Evolutionary conservation across 2,329 filamentous ascomycete species (phyloP), one percentile per base, ranked within the genome.

Genomic region (Colletotrichum agaves): DNA sequence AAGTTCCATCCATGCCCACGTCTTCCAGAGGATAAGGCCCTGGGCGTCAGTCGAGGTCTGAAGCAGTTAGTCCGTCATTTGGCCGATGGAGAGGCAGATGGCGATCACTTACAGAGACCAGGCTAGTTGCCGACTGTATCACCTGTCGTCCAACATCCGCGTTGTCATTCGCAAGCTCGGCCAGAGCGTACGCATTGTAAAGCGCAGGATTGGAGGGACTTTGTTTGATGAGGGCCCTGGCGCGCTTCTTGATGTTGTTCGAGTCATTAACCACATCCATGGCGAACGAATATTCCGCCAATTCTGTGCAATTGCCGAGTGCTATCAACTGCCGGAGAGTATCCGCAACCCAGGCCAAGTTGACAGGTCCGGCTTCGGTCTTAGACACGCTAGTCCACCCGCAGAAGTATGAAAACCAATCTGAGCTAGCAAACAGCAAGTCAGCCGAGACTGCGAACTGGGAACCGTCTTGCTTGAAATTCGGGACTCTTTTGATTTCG

Each of bases 151-250:
- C 90, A 52, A 88, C 81, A 0, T 87, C 82, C 1, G 75, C 71
- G 23, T 91, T 90, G 0, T 84, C 87, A 33, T 84, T 85, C 1
- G 82, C 81, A 71, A 80, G 84, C 77, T 97, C 93, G 3, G 93
- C 87, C 13, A 93, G 79, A 0, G 91, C 93, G 74, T 95, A 97
- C 0, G 90, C 88, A 71, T 93, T 91, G 78, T 97, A 98, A 0
- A 98, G 81, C 13, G 83, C 81, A 3, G 92, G 76, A 72, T 88
- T 91, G 1, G 87, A 83, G 0, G 89, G 83, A 62, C 88, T 86
- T 53, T 84, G 84, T 74, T 92, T 95, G n/a, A 98, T 78, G 0
- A 97, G 80, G 6, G 79, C 78, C 73, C 93, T 97, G 0, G 93
- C 92, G 6, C 85, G 82, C 74, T 93, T 97, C 71, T 87, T 90